Evolutionary conservation across 495 filamentous ascomycete species (phyloP).

Genomic region (Chaetomium cochliodes): DNA sequence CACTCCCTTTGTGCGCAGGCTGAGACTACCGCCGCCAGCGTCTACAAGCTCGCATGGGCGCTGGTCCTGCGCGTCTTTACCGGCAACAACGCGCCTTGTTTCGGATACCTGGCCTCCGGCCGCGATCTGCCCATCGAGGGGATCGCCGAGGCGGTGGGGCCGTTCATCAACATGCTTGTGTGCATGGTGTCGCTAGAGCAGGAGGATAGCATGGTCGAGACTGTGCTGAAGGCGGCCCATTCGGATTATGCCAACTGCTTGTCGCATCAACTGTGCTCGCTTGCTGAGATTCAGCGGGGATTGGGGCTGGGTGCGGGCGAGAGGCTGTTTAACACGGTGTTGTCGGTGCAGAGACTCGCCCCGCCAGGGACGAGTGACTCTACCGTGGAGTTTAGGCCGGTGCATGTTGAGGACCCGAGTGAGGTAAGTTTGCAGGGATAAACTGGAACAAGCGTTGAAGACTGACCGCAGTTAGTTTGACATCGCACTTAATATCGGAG

Average conservation of each 20-base stretch:
- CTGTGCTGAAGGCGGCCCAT: not conserved
- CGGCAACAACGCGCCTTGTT: slow-evolving; percentile 8
- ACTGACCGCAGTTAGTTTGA: slow-evolving; percentile 3
- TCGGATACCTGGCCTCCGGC: slow-evolving; percentile 14
- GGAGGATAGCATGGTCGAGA: not conserved
- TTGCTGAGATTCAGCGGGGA: slow-evolving; percentile 16
- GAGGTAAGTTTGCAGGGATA: slow-evolving; percentile 4
- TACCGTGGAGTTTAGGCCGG: slow-evolving; percentile 9
- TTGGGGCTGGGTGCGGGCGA: slow-evolving; percentile 2
- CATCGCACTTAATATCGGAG: slow-evolving; percentile 14
- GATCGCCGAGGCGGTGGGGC: slow-evolving; percentile 6
- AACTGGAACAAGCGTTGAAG: not conserved
- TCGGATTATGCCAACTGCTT: slow-evolving; percentile 8
- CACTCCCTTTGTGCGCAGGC: slow-evolving; percentile 5
- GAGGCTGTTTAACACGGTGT: slow-evolving; percentile 10
- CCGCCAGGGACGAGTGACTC: not conserved
- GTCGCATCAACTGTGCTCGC: slow-evolving; percentile 16
- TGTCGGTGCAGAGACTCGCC: slow-evolving; percentile 16
- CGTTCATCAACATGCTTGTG: slow-evolving; percentile 20
- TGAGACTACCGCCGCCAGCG: slow-evolving; percentile 2
- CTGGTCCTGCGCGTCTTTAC: slow-evolving; percentile 13
- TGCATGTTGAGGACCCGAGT: slow-evolving; percentile 17
- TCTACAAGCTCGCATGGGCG: slow-evolving; percentile 13
- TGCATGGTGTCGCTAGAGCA: slow-evolving; percentile 13
- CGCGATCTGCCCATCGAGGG: slow-evolving; percentile 10